These are phyloP conservation scores for Komagataella kurtzmanii DNA, from an alignment of 805 yeast genomes.

Conservation along the genomic window DNA sequence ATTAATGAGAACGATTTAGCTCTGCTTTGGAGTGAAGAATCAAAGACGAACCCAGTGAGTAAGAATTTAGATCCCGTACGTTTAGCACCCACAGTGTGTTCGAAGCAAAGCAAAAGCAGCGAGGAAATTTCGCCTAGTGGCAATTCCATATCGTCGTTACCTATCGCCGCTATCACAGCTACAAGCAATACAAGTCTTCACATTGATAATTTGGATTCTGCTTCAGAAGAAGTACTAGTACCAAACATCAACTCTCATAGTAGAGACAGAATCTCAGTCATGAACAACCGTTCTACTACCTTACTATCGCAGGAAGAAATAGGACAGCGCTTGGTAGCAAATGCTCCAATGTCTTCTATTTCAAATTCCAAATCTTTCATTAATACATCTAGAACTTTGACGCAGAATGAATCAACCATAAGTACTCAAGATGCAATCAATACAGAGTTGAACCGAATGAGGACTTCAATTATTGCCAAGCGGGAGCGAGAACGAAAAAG, in stretches of 20 bases:
- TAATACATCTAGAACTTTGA: neutral
- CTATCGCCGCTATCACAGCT: neutral
- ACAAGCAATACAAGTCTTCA: neutral
- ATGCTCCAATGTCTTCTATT: neutral
- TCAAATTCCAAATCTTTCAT: neutral
- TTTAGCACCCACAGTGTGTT: neutral
- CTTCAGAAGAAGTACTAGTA: neutral
- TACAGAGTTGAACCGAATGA: constrained; percentile 35
- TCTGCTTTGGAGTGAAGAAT: neutral
- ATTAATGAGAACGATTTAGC: neutral
- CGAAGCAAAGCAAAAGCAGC: neutral
- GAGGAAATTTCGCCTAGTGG: neutral
- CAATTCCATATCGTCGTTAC: neutral
- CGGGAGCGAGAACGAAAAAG: constrained; percentile 28
- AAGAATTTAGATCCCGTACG: neutral
- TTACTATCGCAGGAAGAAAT: neutral
- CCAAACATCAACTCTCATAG: neutral
- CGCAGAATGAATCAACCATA: neutral
- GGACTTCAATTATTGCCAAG: constrained; percentile 30
- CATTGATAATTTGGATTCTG: neutral
- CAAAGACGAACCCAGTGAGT: neutral
- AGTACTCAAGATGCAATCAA: constrained; percentile 3
- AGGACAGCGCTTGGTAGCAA: neutral
- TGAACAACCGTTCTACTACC: neutral
- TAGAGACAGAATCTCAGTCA: neutral